phyloP scores from a whole-genome alignment of 768 basidiomycete species.

The Imleria badia region DNA sequence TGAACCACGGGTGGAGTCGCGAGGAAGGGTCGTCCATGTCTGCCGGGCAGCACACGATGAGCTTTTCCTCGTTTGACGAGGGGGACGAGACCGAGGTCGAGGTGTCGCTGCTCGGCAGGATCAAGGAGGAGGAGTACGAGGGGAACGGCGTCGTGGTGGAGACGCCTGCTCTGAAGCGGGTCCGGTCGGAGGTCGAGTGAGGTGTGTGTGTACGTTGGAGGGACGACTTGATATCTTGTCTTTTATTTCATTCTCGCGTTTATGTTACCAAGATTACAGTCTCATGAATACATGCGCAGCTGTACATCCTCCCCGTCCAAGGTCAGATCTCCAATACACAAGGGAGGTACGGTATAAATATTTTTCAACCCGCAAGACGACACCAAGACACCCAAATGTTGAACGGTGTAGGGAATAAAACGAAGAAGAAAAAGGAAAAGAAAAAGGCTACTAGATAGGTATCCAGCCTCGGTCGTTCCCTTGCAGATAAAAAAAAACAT shows the following conservation, averaged over 20 bases:
- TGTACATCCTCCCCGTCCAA: slow-evolving; percentile 16
- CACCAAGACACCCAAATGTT: neutral
- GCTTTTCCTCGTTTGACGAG: slow-evolving; percentile 35
- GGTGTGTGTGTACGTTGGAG: neutral
- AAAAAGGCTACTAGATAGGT: slow-evolving; percentile 32
- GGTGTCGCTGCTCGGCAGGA: slow-evolving; percentile 8
- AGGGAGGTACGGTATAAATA: slow-evolving; percentile 29
- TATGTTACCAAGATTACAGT: slow-evolving; percentile 23
- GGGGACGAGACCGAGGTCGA: slow-evolving; percentile 39
- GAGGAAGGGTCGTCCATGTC: slow-evolving; percentile 19
- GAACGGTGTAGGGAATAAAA: slow-evolving; percentile 5
- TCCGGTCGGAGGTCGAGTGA: slow-evolving; percentile 22
- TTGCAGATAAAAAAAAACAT: slow-evolving; percentile 23
- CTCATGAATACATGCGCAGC: slow-evolving; percentile 21
- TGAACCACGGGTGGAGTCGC: neutral
- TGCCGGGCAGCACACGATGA: slow-evolving; percentile 15
- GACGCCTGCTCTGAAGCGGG: slow-evolving; percentile 28
- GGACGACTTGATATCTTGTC: neutral
- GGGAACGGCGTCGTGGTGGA: slow-evolving; percentile 16
- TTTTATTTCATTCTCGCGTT: neutral
- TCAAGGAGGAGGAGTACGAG: slow-evolving; percentile 33
- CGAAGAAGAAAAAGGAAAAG: neutral
- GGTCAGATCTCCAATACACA: slow-evolving; percentile 13
- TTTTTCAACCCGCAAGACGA: slow-evolving; percentile 10
- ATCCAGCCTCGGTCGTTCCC: slow-evolving; percentile 30